phyloP scores from a whole-genome alignment of 2,329 filamentous ascomycete species.

The Onygena corvina region DNA sequence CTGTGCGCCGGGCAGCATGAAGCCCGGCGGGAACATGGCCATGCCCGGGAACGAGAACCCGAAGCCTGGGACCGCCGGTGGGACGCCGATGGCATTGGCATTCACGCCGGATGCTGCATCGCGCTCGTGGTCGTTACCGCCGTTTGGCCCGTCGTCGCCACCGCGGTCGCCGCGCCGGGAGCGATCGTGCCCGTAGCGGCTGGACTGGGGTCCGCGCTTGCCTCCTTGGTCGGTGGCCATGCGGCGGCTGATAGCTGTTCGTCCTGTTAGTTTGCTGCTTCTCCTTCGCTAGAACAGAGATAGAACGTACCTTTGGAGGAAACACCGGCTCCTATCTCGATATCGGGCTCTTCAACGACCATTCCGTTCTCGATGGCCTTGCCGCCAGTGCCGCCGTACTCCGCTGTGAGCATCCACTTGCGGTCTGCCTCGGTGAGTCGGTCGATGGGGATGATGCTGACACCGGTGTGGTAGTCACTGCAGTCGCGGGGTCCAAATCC shows the following conservation, averaged over 20 bases:
- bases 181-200: constrained; percentile 24
- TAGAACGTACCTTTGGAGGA: constrained; percentile 63
- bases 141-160: constrained; percentile 13
- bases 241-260: constrained; percentile 39
- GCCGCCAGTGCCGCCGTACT: constrained; percentile 85
- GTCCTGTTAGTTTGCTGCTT: constrained; percentile 13
- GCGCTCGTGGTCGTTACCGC: constrained; percentile 27
- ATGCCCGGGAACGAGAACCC: constrained; percentile 42
- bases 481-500: constrained; percentile 95
- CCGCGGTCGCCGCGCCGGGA: constrained; percentile 21
- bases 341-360: constrained; percentile 92
- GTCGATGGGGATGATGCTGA: constrained; percentile 86
- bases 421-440: constrained; percentile 90
- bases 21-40: constrained; percentile 39
- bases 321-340: constrained; percentile 94
- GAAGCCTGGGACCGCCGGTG: constrained; percentile 44
- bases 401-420: constrained; percentile 92
- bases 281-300: background rate
- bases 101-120: constrained; percentile 17
- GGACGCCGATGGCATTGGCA: constrained; percentile 39
- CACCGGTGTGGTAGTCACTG: constrained; percentile 83
- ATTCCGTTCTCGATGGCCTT: constrained; percentile 66
- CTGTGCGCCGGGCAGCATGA: constrained; percentile 28
- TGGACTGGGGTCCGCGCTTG: constrained; percentile 38
- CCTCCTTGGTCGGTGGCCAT: constrained; percentile 42